Percentiles rank a stretch among this genome's conserved stretches.
Evolutionary conservation across 31 red algal species (phyloP).

Genomic region (Porphyra umbilicalis): DNA sequence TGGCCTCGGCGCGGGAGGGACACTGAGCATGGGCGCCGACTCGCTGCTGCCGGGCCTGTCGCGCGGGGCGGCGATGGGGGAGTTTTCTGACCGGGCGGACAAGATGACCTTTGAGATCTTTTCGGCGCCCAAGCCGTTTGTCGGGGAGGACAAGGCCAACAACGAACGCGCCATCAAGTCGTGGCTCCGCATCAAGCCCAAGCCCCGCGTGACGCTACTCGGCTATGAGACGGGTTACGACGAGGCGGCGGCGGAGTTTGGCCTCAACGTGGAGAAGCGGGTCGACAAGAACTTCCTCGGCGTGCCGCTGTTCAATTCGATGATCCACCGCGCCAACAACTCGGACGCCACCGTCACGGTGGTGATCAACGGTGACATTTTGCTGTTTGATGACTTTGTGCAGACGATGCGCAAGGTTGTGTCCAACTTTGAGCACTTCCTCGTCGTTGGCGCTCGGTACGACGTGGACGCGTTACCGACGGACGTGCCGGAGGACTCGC

Average conservation of each 20-base stretch:
- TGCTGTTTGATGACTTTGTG: conserved; percentile 90
- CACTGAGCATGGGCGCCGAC: background rate
- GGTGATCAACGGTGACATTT: conserved; percentile 97
- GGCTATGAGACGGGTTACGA: conserved; percentile 92
- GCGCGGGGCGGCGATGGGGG: conserved; percentile 52
- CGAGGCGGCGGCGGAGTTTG: conserved; percentile 74
- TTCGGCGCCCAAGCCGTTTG: conserved; percentile 97
- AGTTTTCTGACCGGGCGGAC: conserved; percentile 58
- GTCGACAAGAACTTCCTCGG: conserved; percentile 99
- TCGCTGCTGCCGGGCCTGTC: conserved; percentile 30
- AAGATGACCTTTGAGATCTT: conserved; percentile 84
- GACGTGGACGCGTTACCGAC: conserved; percentile 89
- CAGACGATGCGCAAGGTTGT: conserved; percentile 82
- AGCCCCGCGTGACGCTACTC: conserved; percentile 66
- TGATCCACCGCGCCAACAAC: conserved; percentile 87
- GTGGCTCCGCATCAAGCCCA: conserved; percentile 80
- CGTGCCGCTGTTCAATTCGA: conserved; percentile 96
- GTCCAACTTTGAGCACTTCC: conserved; percentile 84
- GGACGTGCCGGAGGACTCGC: conserved; percentile 48
- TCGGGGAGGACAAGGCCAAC: conserved; percentile 78
- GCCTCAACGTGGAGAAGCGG: conserved; percentile 65
- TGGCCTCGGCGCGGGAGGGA: conserved; percentile 9
- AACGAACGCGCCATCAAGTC: conserved; percentile 89
- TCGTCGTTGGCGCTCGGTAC: conserved; percentile 93
- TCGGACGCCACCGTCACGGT: conserved; percentile 72